Base-by-base conservation (phyloP, 2,329 filamentous ascomycete genomes). In the Dendryphion nanum region DNA sequence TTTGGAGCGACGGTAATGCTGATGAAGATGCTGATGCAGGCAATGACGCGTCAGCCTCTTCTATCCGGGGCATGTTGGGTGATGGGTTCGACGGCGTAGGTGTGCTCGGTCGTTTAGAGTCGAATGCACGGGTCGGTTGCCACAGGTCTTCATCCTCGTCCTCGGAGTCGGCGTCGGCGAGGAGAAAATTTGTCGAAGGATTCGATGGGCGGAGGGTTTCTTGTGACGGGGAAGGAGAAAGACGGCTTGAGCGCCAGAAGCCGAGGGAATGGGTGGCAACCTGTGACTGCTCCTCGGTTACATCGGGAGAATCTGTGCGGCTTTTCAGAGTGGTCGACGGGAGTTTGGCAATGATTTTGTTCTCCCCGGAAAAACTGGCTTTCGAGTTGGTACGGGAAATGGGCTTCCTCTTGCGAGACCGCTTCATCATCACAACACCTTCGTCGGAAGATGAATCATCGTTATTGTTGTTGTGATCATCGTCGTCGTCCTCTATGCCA, bases 311-410 rank as follows among this genome's bases (percentile, higher is more conserved):
- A 47, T 93, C 88, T 33, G 83, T 83, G 28, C 85, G 78, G 52
- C 87, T 91, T 57, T 96, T 96, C 33, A 93, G 74, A 0, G 86
- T 95, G 2, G 90, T 95, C 0, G 88, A 86, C 3, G 89, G 89
- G 6, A 95, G 73, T 67, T 86, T 93, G 6, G 88, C 88, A 54
- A 95, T 95, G 1, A 84, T 95, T 64, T 87, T 91, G 64, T 84
- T 87, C 46, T 89, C 85, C 29, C 68, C 69, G 45, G 66, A 74
- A 33, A 78, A 76, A 53, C 71, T 78, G 41, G 69, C 78, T 57
- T 72, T 75, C 53, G 68, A 83, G 44, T 57, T 78, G 64, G 54
- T 81, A 67, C 73, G 67, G 63, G 40, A 79, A 73, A 61, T 73
- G 4, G 78, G 58, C 43, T 68, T 63, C 50, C 69, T 67, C 49